These are phyloP conservation scores for Penicillium canescens DNA, from an alignment of 495 filamentous ascomycete genomes.

Conservation along the genomic window DNA sequence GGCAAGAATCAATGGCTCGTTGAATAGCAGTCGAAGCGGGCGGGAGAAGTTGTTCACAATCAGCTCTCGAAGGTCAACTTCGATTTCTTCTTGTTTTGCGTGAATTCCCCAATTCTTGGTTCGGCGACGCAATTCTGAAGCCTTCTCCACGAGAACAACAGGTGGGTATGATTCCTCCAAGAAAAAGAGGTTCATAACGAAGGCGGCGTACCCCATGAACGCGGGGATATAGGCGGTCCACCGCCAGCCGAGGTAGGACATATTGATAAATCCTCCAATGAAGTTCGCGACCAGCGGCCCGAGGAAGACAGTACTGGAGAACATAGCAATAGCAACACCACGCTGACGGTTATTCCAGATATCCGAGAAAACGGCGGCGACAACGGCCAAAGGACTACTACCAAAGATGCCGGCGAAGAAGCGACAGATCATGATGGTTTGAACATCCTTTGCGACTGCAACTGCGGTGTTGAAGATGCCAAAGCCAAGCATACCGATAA, in stretches of 20 bases:
- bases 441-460: conserved; percentile 63
- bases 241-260: conserved; percentile 68
- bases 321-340: conserved; percentile 67
- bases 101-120: conserved; percentile 95
- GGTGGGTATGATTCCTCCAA: conserved; percentile 85
- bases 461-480: conserved; percentile 61
- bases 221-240: conserved; percentile 79
- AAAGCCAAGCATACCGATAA: conserved; percentile 49
- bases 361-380: conserved; percentile 87
- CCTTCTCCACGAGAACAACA: conserved; percentile 75
- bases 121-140: conserved; percentile 72
- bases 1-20: conserved; percentile 29
- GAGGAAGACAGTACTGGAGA: conserved; percentile 81
- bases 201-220: conserved; percentile 77
- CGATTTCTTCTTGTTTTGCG: conserved; percentile 91
- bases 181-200: conserved; percentile 71
- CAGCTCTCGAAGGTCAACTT: conserved; percentile 73
- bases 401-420: conserved; percentile 70
- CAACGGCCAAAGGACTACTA: conserved; percentile 74
- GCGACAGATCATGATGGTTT: conserved; percentile 65
- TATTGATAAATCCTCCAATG: conserved; percentile 72
- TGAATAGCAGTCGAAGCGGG: conserved; percentile 26
- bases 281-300: conserved; percentile 84
- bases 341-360: conserved; percentile 81
- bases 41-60: conserved; percentile 36